phyloP scores from a whole-genome alignment of 805 yeast genomes.

The Suhomyces sp. region DNA sequence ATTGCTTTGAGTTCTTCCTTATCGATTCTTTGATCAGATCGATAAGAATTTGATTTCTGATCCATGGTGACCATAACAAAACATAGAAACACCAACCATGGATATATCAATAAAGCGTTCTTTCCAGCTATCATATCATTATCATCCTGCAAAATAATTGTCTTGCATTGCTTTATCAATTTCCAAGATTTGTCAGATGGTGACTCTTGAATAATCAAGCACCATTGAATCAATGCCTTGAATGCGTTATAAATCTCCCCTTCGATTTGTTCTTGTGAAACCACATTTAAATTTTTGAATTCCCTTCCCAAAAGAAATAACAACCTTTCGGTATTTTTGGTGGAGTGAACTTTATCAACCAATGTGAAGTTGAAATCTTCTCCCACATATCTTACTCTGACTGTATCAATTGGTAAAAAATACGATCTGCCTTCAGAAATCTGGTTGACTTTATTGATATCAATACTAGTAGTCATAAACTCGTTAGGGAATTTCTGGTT shows the following conservation, averaged over 20 bases:
- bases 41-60: too few species aligned
- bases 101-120: constrained; percentile 10
- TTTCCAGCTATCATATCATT: constrained; percentile 3
- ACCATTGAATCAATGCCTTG: constrained; percentile 29
- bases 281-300: constrained; percentile 12
- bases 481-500: constrained; percentile 10
- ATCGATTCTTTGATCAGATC: background rate
- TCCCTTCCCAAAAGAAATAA: constrained; percentile 18
- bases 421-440: constrained; percentile 18
- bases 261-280: constrained; percentile 2
- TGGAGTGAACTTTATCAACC: constrained; percentile 22
- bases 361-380: constrained; percentile 24
- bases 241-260: constrained; percentile 20
- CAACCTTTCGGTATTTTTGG: constrained; percentile 13
- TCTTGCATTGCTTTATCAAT: constrained; percentile 13
- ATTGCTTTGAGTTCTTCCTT: constrained; percentile 1
- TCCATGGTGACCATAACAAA: constrained; percentile 2
- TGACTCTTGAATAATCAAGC: constrained; percentile 27
- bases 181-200: constrained; percentile 21
- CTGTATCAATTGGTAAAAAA: constrained; percentile 12
- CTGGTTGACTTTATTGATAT: constrained; percentile 15
- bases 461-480: constrained; percentile 14
- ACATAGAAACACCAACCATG: constrained; percentile 17
- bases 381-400: constrained; percentile 17
- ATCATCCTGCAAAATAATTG: constrained; percentile 7